Base-by-base conservation (phyloP, 441 rosid species). In the Viola pubescens region DNA sequence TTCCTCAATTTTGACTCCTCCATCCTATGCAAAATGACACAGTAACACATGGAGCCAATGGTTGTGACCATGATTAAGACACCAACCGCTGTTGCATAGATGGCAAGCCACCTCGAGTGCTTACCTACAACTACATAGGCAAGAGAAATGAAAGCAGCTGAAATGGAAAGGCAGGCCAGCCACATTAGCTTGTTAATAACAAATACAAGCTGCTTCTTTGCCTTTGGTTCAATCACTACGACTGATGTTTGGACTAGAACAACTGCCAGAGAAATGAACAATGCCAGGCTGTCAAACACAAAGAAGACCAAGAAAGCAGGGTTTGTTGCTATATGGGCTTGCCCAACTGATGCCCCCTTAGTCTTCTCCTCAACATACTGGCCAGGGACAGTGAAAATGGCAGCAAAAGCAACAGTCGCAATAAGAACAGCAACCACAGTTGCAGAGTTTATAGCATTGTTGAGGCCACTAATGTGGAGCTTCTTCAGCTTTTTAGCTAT, bases 161-260 rank as follows among this genome's bases (percentile, higher is more conserved):
- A 86, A 77, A 94, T 86, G 77, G 80, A 90, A 63, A 94, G 83
- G 72, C 98, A 94, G 13, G 97, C 98, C 55, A 79, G 61, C 97
- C 97, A 94, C 98, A 90, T 88, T 62, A 94, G 94, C 75, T 90
- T 94, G 81, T 94, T 90, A 54, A 94, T 94, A 67, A 90, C 90
- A 73, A 94, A 94, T 59, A 90, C 95, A 39, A 94, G 92, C 81
- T 86, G 92, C 85, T 78, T 82, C 87, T 88, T 94, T 8, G 88
- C 98, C 77, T 81, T 88, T 52, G 84, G 84, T 65, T 92, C 97
- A 46, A 94, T 90, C 75, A 90, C 98, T 16, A 94, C 97, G 63
- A 94, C 91, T 0, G 98, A 87, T 10, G 97, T 92, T 84, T 92
- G 96, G 67, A 92, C 97, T 13, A 89, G 94, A 3, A 94, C 97